Base-by-base conservation (phyloP, 352 stramenopile species). In the Pythium apleroticum region DNA sequence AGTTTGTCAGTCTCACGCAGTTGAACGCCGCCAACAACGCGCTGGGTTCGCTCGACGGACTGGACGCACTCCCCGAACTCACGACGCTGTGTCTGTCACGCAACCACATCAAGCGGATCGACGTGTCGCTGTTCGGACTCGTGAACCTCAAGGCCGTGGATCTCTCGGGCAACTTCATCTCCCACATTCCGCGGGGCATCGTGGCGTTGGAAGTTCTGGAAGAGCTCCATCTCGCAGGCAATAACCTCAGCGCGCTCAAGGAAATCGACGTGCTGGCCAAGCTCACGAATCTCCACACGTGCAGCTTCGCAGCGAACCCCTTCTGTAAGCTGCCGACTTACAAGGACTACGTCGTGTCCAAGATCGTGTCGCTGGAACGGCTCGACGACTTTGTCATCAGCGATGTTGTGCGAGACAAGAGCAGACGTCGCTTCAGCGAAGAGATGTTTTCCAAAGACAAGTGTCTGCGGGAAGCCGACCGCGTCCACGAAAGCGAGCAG, bases 111-210 rank as follows among this genome's bases (percentile, higher is more conserved):
- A 93, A 93, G 57, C 73, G 60, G 3, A 61, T 95, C 30, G 75
- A 75, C 2, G 60, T 63, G 15, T 43, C 69, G n/a, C 59, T 93
- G 9, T 87, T 82, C 57, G 53, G 63, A 17, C 72, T 91, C 6
- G 68, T 66, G 19, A 60, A 60, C 5, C 66, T 93, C 11, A 74
- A 65, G 8, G 65, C 76, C 14, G 61, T 93, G 43, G 82, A 95
- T 57, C 39, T 95, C 11, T 90, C 81, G 1, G 86, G 86, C 27
- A 95, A 95, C 62, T 92, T 91, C 49, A 89, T 95, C 25, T 75
- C 71, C 14, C 84, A 93, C 60, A 83, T 95, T 20, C 84, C 86
- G 10, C 73, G 74, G 6, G 71, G 65, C 9, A 84, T 95, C 54
- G 65, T 66, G 0, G 53, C 54, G 2, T 69, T 95, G 0, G 74